Percentiles rank a stretch among this genome's conserved stretches.
Conservation (phyloP, 2,329 filamentous ascomycete genomes). For the Graphilbum fragrans region DNA sequence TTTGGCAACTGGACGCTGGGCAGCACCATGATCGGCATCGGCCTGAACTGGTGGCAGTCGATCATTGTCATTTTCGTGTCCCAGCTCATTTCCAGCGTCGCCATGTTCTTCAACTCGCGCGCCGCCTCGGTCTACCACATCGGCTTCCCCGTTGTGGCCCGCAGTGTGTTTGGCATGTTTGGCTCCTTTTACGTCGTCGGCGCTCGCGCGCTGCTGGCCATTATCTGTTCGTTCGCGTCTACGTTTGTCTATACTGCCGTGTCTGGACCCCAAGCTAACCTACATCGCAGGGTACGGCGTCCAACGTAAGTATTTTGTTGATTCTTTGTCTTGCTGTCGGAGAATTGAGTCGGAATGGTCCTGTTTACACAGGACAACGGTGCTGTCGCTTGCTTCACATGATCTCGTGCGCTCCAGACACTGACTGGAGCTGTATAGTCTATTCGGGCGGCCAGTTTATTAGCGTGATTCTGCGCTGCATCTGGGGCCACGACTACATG, state of each 20-base stretch:
- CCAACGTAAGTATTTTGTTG: slow-evolving; percentile 6
- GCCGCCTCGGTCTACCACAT: slow-evolving; percentile 28
- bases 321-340: no score
- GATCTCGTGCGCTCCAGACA: no score
- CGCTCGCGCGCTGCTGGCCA: slow-evolving; percentile 23
- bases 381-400: no score
- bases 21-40: slow-evolving; percentile 22
- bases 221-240: slow-evolving; percentile 15
- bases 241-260: slow-evolving; percentile 4
- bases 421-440: no score
- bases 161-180: slow-evolving; percentile 27
- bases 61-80: slow-evolving; percentile 30
- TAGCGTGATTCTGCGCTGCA: slow-evolving; percentile 12
- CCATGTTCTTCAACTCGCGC: slow-evolving; percentile 31
- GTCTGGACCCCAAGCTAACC: not conserved
- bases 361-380: no score
- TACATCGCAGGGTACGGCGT: slow-evolving; percentile 16
- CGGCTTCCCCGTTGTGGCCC: slow-evolving; percentile 17
- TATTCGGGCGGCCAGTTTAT: slow-evolving; percentile 11
- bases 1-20: slow-evolving; percentile 30
- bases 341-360: no score
- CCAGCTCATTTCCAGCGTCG: slow-evolving; percentile 26
- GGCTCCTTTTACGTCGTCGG: slow-evolving; percentile 25
- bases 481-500: slow-evolving; percentile 19
- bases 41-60: slow-evolving; percentile 30